phyloP scores from a whole-genome alignment of 331 rosid species.

The Stylosanthes scabra region DNA sequence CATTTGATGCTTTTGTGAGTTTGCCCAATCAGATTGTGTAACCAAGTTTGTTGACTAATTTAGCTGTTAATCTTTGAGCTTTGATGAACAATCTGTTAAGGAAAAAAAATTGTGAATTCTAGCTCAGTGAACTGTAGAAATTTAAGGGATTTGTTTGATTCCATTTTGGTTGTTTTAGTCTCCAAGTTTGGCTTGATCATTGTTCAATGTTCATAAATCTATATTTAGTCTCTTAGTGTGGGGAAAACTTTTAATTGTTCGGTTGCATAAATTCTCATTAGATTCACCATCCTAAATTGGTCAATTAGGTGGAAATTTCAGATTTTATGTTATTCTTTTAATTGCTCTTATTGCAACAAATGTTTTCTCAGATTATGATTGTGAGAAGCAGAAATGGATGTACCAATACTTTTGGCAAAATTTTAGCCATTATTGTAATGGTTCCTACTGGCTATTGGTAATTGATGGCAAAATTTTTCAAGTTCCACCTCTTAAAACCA shows the following conservation, averaged over 20 bases:
- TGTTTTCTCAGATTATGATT: not conserved
- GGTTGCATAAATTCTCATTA: slow-evolving; percentile 14
- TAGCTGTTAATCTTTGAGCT: slow-evolving; percentile 23
- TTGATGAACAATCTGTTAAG: slow-evolving; percentile 21
- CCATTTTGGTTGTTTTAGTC: slow-evolving; percentile 21
- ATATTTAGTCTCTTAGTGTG: too few relatives aligned
- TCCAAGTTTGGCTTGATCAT: too few relatives aligned
- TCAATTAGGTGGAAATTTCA: slow-evolving; percentile 20
- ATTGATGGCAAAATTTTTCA: slow-evolving; percentile 1
- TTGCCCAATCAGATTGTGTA: slow-evolving; percentile 28
- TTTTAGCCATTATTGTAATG: slow-evolving; percentile 2
- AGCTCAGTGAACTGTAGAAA: not conserved
- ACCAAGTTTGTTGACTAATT: slow-evolving; percentile 17
- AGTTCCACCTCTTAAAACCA: not conserved
- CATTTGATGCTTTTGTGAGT: slow-evolving; percentile 45
- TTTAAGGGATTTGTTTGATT: not conserved
- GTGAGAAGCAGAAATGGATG: slow-evolving; percentile 29
- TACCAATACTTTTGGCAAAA: not conserved
- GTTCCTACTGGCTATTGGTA: not conserved
- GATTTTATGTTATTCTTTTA: not conserved
- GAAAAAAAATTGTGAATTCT: slow-evolving; percentile 12
- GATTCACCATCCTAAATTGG: slow-evolving; percentile 24
- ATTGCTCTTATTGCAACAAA: slow-evolving; percentile 4
- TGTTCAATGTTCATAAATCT: too few relatives aligned
- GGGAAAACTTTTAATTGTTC: too few relatives aligned